Conservation (phyloP, 1,139 yeast genomes). For the Zhuliangozyma blackwelliae region DNA sequence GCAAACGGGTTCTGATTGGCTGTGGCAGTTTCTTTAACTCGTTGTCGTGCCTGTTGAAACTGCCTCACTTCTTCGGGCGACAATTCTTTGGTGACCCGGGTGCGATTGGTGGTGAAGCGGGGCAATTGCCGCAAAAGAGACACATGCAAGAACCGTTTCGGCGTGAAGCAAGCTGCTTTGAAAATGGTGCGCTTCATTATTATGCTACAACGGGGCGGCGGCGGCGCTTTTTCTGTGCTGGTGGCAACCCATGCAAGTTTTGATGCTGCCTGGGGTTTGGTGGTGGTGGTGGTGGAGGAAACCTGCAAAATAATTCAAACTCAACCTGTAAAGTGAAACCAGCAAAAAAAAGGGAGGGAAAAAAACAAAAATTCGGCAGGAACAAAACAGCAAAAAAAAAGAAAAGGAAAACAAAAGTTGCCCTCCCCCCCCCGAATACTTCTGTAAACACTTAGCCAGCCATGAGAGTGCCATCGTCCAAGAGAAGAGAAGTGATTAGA, state of each 20-base stretch:
- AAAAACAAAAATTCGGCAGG: background rate
- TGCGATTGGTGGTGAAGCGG: slow-evolving; percentile 12
- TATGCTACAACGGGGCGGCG: too few species aligned
- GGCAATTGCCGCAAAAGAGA: background rate
- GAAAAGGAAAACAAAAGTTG: background rate
- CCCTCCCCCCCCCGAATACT: too few species aligned
- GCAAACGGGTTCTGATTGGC: slow-evolving; percentile 13
- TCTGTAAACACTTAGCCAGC: background rate
- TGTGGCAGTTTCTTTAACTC: slow-evolving; percentile 9
- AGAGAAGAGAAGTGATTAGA: slow-evolving; percentile 12
- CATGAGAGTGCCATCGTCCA: slow-evolving; percentile 10
- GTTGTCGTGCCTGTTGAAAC: slow-evolving; percentile 17
- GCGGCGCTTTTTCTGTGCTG: too few species aligned
- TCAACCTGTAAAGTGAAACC: background rate
- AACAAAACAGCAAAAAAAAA: background rate
- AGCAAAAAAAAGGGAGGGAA: background rate
- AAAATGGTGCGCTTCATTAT: too few species aligned
- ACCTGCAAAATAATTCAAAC: background rate
- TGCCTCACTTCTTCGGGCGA: slow-evolving; percentile 32
- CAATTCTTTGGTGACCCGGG: slow-evolving; percentile 34
- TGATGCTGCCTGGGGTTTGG: background rate
- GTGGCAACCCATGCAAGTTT: too few species aligned
- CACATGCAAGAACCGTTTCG: background rate
- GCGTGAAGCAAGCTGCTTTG: background rate
- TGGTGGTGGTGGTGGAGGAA: background rate